Evolutionary conservation across 208 protist genomes (phyloP).

Genomic region (Trypanosoma scelopori): DNA sequence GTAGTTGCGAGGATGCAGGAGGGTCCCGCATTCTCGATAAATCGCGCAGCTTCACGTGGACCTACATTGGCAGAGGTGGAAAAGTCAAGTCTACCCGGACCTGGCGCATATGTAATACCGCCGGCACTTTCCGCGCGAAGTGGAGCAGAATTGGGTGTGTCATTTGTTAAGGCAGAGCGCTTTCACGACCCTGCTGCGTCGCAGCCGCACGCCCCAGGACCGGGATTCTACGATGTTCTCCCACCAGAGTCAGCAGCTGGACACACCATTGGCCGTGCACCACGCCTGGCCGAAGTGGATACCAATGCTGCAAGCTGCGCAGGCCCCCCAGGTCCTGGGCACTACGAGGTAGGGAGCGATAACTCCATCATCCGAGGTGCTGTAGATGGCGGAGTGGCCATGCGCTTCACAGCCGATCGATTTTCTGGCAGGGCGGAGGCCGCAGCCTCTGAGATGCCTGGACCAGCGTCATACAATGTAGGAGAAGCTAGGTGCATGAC

Average conservation of each 20-base stretch:
- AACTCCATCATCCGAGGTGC: not conserved
- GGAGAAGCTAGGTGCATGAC: not conserved
- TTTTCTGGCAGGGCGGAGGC: conserved; percentile 5
- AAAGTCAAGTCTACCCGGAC: conserved; percentile 17
- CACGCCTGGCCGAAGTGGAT: conserved; percentile 23
- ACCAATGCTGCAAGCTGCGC: not conserved
- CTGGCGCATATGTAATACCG: conserved; percentile 28
- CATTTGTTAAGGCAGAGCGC: conserved; percentile 22
- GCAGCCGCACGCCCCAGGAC: conserved; percentile 7
- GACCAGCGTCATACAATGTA: conserved; percentile 25
- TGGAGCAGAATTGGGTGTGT: conserved; percentile 5
- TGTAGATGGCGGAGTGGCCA: conserved; percentile 22
- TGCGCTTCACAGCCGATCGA: conserved; percentile 24
- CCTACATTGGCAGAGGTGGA: conserved; percentile 20
- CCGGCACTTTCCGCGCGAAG: conserved; percentile 21
- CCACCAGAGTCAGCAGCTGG: not conserved
- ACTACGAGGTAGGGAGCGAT: conserved; percentile 15
- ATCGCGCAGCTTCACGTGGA: conserved; percentile 19
- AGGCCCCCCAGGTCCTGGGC: conserved; percentile 19
- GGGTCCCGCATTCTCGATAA: conserved; percentile 13
- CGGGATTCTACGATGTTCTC: conserved; percentile 21
- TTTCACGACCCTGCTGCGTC: conserved; percentile 7
- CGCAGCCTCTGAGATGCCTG: conserved; percentile 18
- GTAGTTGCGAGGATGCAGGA: not conserved
- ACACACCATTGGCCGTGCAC: conserved; percentile 23